Base-by-base conservation (phyloP, 164 flowering plant genomes). In the Taxillus chinensis region DNA sequence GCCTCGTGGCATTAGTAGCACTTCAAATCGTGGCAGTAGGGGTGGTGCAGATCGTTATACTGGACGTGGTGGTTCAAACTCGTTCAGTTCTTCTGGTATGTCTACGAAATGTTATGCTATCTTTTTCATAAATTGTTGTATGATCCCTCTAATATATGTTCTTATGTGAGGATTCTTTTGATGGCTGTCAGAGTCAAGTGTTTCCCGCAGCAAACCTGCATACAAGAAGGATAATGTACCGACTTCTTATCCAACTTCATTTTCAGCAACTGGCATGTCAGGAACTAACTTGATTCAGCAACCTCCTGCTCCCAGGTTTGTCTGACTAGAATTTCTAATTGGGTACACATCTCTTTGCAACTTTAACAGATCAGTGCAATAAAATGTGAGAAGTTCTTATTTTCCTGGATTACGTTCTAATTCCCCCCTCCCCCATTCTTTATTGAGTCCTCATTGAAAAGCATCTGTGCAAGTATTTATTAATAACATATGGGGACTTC, bases 141-240 rank as follows among this genome's bases (percentile, higher is more conserved):
- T 27, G 27, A 27, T 27, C 27, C 52, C 52, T 27, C n/a, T 57
- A 12, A 27, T 39, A 41, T 27, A 27, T 65, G 10, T 56, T 41
- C 59, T 74, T 46, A 55, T 45, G n/a, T 7, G 10, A 51, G 65
- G 38, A 4, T 60, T 61, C 27, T 60, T 55, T 3, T 11, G 43
- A 68, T 45, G 12, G 60, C 61, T 63, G 41, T 49, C 76, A 92
- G 98, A 92, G 3, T 63, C 79, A 60, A 87, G 80, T 57, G 68
- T 50, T 67, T 62, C 60, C 27, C 80, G 74, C 55, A 75, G 82
- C 41, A 95, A 81, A 73, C 62, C 86, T 57, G 74, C 78, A 17
- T 75, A 78, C 77, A 89, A 77, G 83, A 95, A 83, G 79, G 99
- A 89, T 64, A 83, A 82, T 78, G 97, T 89, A 55, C 51, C 79